Evolutionary conservation across 1,139 yeast genomes (phyloP), one percentile per base, ranked within the genome.

Genomic region (Candida buenavistaensis): DNA sequence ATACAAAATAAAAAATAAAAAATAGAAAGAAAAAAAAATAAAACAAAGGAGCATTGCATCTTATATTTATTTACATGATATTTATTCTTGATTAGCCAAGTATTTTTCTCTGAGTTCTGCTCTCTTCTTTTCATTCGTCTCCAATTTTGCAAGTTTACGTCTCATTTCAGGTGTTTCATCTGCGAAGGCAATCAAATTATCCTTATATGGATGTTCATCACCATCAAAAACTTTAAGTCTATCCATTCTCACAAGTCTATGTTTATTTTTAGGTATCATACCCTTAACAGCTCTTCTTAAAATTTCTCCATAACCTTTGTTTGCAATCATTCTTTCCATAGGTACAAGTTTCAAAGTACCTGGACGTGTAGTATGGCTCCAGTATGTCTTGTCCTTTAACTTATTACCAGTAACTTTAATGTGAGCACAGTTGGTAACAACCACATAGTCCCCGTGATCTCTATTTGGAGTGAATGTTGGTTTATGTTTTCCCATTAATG

Each of bases 391-490:
- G 39, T 90, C 83, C 39, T 80, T 67, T 57, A 90, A 59, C 59
- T 92, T 92, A 47, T 80, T 82, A 43, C 97, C 97, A 0, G 96
- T 82, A 12, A 84, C 73, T 51, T 80, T 81, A 50, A 94, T 59
- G 48, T 80, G 79, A 41, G 87, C 77, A 54, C 97, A 89, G 66
- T 92, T 92, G 9, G 97, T 86, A 2, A 92, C 97, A 12, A 92
- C 97, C 12, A 92, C 97, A 53, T 90, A 92, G 61, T 92, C 99
- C 9, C 99, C 99, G 48, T 83, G 81, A 64, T 92, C 99, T 56
- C 82, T 72, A 51, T 76, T 56, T 49, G 75, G 64, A 46, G 90
- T 86, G 49, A 65, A 84, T 0, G 89, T 78, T 6, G 98, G 99
- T 67, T 92, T 92, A 64, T 92, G 97, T 59, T 94, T 94, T 12